Evolutionary conservation across 495 filamentous ascomycete genomes (phyloP).

Genomic region (Talaromyces proteolyticus): DNA sequence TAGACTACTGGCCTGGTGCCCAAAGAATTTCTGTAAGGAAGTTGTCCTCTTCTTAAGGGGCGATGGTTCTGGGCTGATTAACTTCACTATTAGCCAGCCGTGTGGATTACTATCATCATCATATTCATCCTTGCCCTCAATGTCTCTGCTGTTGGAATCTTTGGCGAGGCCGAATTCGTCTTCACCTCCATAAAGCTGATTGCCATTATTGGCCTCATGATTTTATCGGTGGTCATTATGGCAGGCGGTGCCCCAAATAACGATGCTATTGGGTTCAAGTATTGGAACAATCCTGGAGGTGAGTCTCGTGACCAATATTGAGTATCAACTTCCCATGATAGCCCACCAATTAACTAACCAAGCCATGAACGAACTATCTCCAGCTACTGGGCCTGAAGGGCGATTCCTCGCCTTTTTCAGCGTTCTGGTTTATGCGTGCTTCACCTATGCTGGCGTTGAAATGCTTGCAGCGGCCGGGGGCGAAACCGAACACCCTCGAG

Average conservation of each 20-base stretch:
- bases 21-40: conserved; percentile 42
- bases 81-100: conserved; percentile 26
- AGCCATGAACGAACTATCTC: not conserved
- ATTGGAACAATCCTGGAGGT: conserved; percentile 70
- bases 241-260: conserved; percentile 61
- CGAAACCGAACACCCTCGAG: conserved; percentile 71
- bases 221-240: conserved; percentile 60
- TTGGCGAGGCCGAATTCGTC: conserved; percentile 69
- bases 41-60: conserved; percentile 1
- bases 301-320: conserved; percentile 37
- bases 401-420: conserved; percentile 36
- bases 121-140: conserved; percentile 59
- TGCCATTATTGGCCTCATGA: conserved; percentile 63
- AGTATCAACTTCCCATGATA: not conserved
- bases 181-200: conserved; percentile 71
- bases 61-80: not conserved
- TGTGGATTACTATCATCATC: conserved; percentile 68
- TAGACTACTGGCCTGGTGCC: conserved; percentile 59
- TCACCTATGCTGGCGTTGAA: conserved; percentile 51
- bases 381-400: conserved; percentile 19
- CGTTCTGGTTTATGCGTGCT: conserved; percentile 31
- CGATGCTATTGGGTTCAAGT: conserved; percentile 60
- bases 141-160: conserved; percentile 59
- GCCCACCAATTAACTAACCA: not conserved
- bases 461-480: conserved; percentile 69